Conservation (phyloP, 208 protist species). For the Leishmania tropica region DNA sequence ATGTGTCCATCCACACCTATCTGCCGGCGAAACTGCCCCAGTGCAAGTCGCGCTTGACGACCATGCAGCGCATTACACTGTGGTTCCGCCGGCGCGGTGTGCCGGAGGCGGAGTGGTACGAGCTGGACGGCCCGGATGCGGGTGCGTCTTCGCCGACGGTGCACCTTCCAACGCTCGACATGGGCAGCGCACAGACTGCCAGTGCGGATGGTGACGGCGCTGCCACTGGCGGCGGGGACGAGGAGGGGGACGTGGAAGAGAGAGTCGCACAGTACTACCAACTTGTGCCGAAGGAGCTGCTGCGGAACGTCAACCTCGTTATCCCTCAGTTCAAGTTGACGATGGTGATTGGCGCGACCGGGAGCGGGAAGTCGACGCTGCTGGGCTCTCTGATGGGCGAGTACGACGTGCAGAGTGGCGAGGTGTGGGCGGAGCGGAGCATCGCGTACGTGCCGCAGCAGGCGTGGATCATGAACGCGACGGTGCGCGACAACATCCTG, state of each 20-base stretch:
- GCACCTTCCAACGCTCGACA: too few relatives aligned
- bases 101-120: conserved; percentile 35
- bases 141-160: background rate
- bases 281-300: conserved; percentile 41
- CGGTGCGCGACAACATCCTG: conserved; percentile 91
- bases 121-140: conserved; percentile 1
- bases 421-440: conserved; percentile 28
- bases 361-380: conserved; percentile 81
- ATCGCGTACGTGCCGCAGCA: conserved; percentile 93
- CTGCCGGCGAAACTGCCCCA: conserved; percentile 31
- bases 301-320: conserved; percentile 46
- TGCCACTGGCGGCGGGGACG: background rate
- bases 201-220: background rate
- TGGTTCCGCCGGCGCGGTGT: conserved; percentile 26
- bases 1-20: conserved; percentile 29
- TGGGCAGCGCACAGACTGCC: background rate
- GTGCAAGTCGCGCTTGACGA: conserved; percentile 15
- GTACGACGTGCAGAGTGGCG: conserved; percentile 42
- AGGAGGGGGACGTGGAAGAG: conserved; percentile 9
- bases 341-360: conserved; percentile 66
- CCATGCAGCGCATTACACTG: conserved; percentile 21
- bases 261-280: conserved; percentile 28
- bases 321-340: conserved; percentile 47
- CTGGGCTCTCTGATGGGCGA: conserved; percentile 46
- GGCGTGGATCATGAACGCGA: conserved; percentile 93